Percentiles rank a stretch among this genome's conserved stretches.
These are phyloP conservation scores for Phaffia rhodozyma DNA, from an alignment of 1,284 basidiomycete species.

Conservation along the genomic window DNA sequence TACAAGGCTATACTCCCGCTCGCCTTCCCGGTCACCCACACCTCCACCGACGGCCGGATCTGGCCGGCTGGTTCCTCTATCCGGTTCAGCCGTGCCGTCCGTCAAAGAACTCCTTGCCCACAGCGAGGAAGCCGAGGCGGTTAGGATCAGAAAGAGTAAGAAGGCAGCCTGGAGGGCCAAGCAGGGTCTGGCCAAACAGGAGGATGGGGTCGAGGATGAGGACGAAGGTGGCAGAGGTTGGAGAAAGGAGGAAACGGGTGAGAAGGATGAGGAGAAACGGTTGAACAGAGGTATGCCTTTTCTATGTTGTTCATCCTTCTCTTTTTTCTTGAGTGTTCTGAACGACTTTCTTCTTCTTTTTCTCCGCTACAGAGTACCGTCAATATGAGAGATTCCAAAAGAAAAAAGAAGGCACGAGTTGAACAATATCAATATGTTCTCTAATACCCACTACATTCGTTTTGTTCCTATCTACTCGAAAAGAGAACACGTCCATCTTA, in stretches of 20 bases:
- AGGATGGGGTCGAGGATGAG: constrained; percentile 24
- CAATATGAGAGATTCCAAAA: constrained; percentile 12
- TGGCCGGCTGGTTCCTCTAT: constrained; percentile 46
- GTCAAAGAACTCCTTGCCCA: constrained; percentile 65
- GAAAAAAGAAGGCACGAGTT: background rate
- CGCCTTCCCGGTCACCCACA: constrained; percentile 25
- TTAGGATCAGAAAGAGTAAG: constrained; percentile 51
- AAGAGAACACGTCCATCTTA: too few relatives aligned
- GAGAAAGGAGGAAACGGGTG: background rate
- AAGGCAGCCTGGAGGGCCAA: constrained; percentile 61
- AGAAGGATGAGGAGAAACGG: constrained; percentile 5
- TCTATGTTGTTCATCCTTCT: background rate
- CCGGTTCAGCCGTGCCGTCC: constrained; percentile 62
- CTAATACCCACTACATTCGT: too few relatives aligned
- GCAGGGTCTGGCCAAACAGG: constrained; percentile 33
- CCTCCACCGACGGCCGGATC: background rate
- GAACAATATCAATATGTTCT: too few relatives aligned
- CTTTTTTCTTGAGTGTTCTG: background rate
- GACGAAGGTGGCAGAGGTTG: constrained; percentile 15
- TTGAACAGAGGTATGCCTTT: constrained; percentile 2
- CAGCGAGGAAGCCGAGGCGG: constrained; percentile 52
- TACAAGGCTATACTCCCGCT: background rate
- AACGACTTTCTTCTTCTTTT: background rate
- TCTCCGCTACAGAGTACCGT: constrained; percentile 1
- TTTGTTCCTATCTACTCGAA: too few relatives aligned